Percentiles rank a stretch among this genome's conserved stretches.
Evolutionary conservation across 179 eudicot species (phyloP).

Genomic region (Camellia oleifera): DNA sequence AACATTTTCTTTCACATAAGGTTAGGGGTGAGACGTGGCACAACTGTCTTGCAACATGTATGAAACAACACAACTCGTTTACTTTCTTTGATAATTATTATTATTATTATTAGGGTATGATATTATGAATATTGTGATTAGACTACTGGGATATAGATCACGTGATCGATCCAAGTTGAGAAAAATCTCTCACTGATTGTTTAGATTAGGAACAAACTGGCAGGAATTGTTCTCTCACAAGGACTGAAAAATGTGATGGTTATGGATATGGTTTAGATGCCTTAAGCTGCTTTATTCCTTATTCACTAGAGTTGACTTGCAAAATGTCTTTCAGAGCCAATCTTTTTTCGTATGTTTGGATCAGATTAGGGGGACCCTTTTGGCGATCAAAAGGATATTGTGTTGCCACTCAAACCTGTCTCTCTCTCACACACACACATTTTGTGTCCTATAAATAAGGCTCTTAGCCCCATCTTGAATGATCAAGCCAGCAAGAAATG

Average conservation of each 20-base stretch:
- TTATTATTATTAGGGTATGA: not conserved
- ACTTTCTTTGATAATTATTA: no score
- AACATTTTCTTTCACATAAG: not conserved
- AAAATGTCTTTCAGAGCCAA: conserved; percentile 1
- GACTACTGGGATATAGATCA: not conserved
- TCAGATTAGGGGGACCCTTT: not conserved
- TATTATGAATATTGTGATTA: not conserved
- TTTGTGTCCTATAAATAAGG: conserved; percentile 19
- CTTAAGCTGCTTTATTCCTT: conserved; percentile 26
- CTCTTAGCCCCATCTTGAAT: not conserved
- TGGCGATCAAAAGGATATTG: conserved; percentile 16
- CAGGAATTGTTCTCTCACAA: conserved; percentile 6
- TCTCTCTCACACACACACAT: not conserved
- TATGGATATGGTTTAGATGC: conserved; percentile 11
- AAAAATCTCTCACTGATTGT: not conserved
- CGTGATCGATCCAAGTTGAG: not conserved
- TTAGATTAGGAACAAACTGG: conserved; percentile 1
- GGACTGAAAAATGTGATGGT: not conserved
- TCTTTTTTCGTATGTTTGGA: not conserved
- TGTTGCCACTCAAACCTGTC: conserved; percentile 17
- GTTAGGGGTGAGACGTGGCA: not conserved
- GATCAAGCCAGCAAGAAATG: not conserved
- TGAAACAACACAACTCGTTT: not conserved
- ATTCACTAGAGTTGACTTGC: conserved; percentile 14
- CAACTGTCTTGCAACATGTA: not conserved